Evolutionary conservation across 2,329 filamentous ascomycete genomes (phyloP), one percentile per base, ranked within the genome.

Genomic region (Pseudopyrenochaeta lycopersici): DNA sequence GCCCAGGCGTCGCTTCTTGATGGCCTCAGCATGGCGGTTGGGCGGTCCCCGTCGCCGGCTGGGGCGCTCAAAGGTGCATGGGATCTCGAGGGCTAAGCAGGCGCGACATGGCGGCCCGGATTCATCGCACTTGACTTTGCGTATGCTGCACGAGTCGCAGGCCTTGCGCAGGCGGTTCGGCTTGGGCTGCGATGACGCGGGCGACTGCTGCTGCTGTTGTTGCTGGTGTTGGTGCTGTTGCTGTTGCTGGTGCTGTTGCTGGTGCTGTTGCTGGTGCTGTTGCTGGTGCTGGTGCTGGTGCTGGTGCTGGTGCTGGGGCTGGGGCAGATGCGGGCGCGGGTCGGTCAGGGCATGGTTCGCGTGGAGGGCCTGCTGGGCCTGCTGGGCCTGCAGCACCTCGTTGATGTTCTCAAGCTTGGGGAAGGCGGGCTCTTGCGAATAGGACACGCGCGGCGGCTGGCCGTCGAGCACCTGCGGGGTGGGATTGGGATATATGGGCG

Each of bases 21-120:
- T 83, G 17, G 84, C 85, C 76, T 89, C 87, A 15, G 86, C 86
- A 76, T 88, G 86, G 59, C 83, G 78, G 64, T 89, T 90, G 29
- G 87, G 86, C 31, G 87, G 87, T 4, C 87, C 87, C 66, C 87
- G 80, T 54, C 87, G 81, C 52, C 85, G 80, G 67, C 84, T 88
- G 21, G 86, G 86, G 58, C 87, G 79, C 42, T 87, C 81, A 69
- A 87, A 89, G 52, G 87, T 89, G 70, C 87, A 90, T 21, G 85
- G 85, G 43, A 89, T 88, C 57, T 88, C 85, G 59, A 89, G 78
- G 46, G 83, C 82, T 36, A 84, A 80, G 73, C 87, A 90, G 41
- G 86, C 86, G 68, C 83, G 79, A 76, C 87, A 90, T 41, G 87
- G 87, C 23, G 85, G 85, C n/a, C 86, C 86, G 35, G 81, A 80